These are phyloP conservation scores for Zostera marina DNA, from an alignment of 116 monocot genomes.

Conservation along the genomic window DNA sequence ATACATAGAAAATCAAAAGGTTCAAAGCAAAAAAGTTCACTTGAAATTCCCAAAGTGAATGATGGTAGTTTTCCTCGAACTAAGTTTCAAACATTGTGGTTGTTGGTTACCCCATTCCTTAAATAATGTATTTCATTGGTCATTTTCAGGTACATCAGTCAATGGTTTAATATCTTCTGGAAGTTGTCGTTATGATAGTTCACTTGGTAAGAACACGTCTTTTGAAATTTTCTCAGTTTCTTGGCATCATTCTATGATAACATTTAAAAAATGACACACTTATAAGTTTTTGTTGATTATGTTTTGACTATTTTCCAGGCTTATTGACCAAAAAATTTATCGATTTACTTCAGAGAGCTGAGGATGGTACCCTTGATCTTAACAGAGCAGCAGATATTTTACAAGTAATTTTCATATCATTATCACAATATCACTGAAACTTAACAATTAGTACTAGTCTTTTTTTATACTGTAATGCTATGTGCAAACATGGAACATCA, in stretches of 20 bases:
- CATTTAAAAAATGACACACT: not conserved
- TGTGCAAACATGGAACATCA: not conserved
- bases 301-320: slow-evolving; percentile 38
- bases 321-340: slow-evolving; percentile 96
- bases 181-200: slow-evolving; percentile 83
- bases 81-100: not conserved
- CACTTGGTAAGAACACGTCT: slow-evolving; percentile 43
- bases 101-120: not conserved
- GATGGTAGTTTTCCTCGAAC: slow-evolving; percentile 24
- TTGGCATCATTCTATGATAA: not conserved
- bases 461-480: not conserved
- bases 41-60: slow-evolving; percentile 19
- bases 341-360: slow-evolving; percentile 64
- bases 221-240: not conserved
- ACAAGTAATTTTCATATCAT: slow-evolving; percentile 27
- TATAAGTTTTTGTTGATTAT: not conserved
- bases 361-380: slow-evolving; percentile 91
- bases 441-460: not conserved
- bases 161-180: slow-evolving; percentile 26
- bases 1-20: slow-evolving; percentile 34
- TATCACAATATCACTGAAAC: not conserved
- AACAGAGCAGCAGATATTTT: slow-evolving; percentile 76
- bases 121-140: slow-evolving; percentile 1
- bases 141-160: slow-evolving; percentile 21
- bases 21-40: slow-evolving; percentile 33